Conservation (phyloP, 2,329 filamentous ascomycete genomes). For the Penicillium sp. region DNA sequence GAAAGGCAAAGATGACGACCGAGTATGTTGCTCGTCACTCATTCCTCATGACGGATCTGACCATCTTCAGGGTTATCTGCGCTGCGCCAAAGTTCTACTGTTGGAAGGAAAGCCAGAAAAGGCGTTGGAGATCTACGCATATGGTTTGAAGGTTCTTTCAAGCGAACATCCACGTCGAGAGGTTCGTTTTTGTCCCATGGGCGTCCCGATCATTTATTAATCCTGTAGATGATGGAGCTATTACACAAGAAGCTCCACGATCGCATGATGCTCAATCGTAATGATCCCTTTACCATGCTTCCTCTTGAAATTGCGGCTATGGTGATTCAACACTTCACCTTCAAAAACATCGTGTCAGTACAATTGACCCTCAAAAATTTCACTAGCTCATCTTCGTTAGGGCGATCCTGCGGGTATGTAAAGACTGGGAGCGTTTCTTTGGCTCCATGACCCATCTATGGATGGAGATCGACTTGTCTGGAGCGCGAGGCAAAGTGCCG, state of each 20-base stretch:
- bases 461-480: constrained; percentile 53
- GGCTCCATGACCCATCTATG: constrained; percentile 49
- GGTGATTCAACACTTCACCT: constrained; percentile 53
- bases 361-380: not conserved
- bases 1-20: constrained; percentile 49
- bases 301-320: constrained; percentile 55
- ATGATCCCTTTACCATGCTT: constrained; percentile 53
- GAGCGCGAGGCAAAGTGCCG: constrained; percentile 44
- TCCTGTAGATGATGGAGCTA: constrained; percentile 41
- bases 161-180: constrained; percentile 35
- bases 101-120: constrained; percentile 51
- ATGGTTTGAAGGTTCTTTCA: constrained; percentile 55
- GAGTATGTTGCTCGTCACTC: constrained; percentile 32
- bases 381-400: constrained; percentile 23
- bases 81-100: constrained; percentile 50
- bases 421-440: constrained; percentile 55
- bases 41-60: not conserved
- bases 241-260: constrained; percentile 48
- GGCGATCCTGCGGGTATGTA: constrained; percentile 54
- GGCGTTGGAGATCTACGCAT: constrained; percentile 56
- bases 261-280: constrained; percentile 27
- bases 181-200: constrained; percentile 14
- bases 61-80: constrained; percentile 51
- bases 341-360: constrained; percentile 50
- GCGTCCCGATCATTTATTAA: not conserved